Base-by-base conservation (phyloP, 441 rosid species). In the Euphorbia schlechtendalii region DNA sequence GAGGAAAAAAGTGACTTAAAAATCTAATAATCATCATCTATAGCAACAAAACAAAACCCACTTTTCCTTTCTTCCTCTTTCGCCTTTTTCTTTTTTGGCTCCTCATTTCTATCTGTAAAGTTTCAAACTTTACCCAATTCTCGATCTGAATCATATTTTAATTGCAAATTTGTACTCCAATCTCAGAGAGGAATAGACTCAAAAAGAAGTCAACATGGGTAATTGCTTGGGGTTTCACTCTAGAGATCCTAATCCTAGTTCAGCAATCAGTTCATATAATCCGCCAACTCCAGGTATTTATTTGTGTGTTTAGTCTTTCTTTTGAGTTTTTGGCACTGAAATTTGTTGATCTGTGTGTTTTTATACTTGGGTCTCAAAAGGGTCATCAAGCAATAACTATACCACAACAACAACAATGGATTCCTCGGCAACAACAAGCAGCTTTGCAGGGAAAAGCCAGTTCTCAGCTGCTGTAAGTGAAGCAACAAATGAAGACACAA, bases 381-480 rank as follows among this genome's bases (percentile, higher is more conserved):
- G 77, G 64, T 64, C 75, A 41, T 74, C 76, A 14, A 63, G 66
- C 17, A 64, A 22, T 21, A 28, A 43, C 55, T 69, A 48, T 41
- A 73, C 67, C 71, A 79, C 53, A 57, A 80, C 54, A 55, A 76
- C 65, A 56, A 68, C 65, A 59, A 69, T 56, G 61, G 80, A 64
- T 3, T 69, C 43, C 55, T 79, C 86, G 11, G 82, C 75, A 0
- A 80, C 83, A 17, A 48, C 53, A 48, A 48, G 63, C 72, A 69
- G 83, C 62, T 77, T 81, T 48, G 71, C 63, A 1, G 78, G 73
- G 21, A 73, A 34, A 60, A 80, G 86, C 54, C 85, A 74, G 67
- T 78, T 86, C 71, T 81, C 86, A 0, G 78, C 76, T 61, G 80
- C 74, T 15, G 77, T 51, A 38, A 86, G 88, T 32, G 81, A 78